Evolutionary conservation across 139 green algal species (phyloP), one percentile per base, ranked within the genome.

Genomic region (Nannochloris sp.): DNA sequence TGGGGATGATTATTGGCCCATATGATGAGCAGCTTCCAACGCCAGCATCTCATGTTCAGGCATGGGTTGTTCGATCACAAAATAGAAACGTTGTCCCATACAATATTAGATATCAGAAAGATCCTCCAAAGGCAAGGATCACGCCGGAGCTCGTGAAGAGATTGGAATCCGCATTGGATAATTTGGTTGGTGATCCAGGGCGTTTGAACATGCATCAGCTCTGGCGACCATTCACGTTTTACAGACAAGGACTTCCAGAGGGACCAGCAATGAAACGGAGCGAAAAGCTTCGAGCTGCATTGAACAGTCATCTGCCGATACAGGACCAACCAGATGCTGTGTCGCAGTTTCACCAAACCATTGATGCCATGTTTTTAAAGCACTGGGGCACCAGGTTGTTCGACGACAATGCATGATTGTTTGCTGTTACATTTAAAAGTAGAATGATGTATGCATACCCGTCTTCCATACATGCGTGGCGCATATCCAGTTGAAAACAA

Each of bases 1-100:
- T 95, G 43, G 87, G 81, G 31, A 66, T 83, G 53, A 95, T 95
- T 62, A 61, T 93, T 61, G 69, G 78, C 8, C 86, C 87, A 5
- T 95, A 92, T 71, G 83, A 95, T 73, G 37, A 76, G 30, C 31
- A 56, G 25, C 75, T 93, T 56, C 75, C 79, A 10, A 63, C 55
- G 4, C 71, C 79, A 57, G 71, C 56, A 30, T 72, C 68, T 49
- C 16, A 44, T 37, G 44, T 45, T 25, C 72, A 71, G 46, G 25
- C 76, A 48, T 84, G 73, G 63, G 61, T 75, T 25, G 78, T 84
- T 46, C 31, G 64, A 63, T 46, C 49, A 26, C 62, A 69, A 56
- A 33, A 14, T 4, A 67, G 60, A 12, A 59, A 60, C 17, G 59
- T 85, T 26, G 43, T 40, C 16, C 68, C 79, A 11, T 85, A 60